phyloP scores from a whole-genome alignment of 1,139 yeast species.

The Saccharomyces hybrid region DNA sequence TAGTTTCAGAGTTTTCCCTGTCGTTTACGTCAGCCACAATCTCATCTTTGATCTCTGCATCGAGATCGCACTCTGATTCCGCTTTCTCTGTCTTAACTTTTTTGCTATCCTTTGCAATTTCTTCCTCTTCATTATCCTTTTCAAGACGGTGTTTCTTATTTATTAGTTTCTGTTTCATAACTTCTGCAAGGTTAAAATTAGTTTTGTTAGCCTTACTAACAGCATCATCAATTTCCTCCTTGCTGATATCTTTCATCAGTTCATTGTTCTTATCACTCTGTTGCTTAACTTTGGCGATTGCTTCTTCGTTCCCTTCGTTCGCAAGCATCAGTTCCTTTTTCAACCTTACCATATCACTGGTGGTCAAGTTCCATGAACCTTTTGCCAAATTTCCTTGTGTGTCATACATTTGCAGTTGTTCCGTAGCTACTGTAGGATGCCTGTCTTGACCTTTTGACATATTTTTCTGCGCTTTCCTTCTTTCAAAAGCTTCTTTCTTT shows the following conservation, averaged over 20 bases:
- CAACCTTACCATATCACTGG: constrained; percentile 65
- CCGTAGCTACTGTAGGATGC: constrained; percentile 66
- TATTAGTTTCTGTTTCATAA: constrained; percentile 34
- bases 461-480: constrained; percentile 45
- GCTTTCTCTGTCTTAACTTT: constrained; percentile 13
- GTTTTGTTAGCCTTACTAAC: constrained; percentile 33
- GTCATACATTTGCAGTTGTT: constrained; percentile 70
- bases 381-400: constrained; percentile 51
- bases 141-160: constrained; percentile 23
- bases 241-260: constrained; percentile 21
- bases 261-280: constrained; percentile 28
- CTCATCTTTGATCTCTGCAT: constrained; percentile 20
- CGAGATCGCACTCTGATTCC: constrained; percentile 19
- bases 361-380: constrained; percentile 64
- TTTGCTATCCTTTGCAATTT: constrained; percentile 6
- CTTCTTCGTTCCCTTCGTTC: constrained; percentile 63
- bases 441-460: constrained; percentile 60
- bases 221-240: constrained; percentile 28
- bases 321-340: constrained; percentile 66
- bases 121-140: constrained; percentile 13
- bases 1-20: constrained; percentile 11
- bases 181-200: constrained; percentile 38
- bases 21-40: constrained; percentile 17
- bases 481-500: constrained; percentile 53
- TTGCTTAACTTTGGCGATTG: constrained; percentile 57